A percentile compares a stretch with the other conserved stretches of the same genome.
Conservation (phyloP, 305 asterid genomes). For the Petunia hybrid region DNA sequence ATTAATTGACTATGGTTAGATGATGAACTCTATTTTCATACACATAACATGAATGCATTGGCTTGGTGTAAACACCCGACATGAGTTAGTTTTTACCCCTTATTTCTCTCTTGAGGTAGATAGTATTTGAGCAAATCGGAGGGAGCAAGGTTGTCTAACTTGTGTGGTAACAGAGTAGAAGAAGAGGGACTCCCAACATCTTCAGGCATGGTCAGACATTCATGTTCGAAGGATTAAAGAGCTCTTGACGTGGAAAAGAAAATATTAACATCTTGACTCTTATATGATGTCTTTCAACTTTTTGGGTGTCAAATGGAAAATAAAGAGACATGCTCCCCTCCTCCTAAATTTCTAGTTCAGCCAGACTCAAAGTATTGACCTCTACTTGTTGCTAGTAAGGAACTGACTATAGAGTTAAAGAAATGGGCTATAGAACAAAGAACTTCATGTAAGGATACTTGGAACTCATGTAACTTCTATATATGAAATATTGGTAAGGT, state of each 20-base stretch:
- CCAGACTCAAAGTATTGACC: neutral
- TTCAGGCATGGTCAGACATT: neutral
- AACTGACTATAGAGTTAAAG: neutral
- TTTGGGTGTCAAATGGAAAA: neutral
- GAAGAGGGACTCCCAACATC: neutral
- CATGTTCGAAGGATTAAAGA: neutral
- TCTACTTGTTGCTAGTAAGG: too few species aligned
- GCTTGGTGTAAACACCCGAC: too few species aligned
- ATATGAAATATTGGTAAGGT: neutral
- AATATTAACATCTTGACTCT: neutral
- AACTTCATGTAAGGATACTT: neutral
- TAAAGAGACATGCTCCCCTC: neutral
- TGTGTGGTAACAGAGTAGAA: neutral
- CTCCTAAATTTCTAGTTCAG: neutral
- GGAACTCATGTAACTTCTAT: neutral
- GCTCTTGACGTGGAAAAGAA: neutral
- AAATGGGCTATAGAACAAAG: neutral
- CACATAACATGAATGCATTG: too few species aligned
- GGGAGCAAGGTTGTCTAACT: neutral
- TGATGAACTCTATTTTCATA: too few species aligned
- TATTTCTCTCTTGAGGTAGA: neutral
- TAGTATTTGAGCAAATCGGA: neutral
- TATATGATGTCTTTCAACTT: neutral
- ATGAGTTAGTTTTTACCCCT: too few species aligned
- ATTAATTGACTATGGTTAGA: too few species aligned